These are phyloP conservation scores for Candida oleophila DNA, from an alignment of 805 yeast species.

Conservation along the genomic window DNA sequence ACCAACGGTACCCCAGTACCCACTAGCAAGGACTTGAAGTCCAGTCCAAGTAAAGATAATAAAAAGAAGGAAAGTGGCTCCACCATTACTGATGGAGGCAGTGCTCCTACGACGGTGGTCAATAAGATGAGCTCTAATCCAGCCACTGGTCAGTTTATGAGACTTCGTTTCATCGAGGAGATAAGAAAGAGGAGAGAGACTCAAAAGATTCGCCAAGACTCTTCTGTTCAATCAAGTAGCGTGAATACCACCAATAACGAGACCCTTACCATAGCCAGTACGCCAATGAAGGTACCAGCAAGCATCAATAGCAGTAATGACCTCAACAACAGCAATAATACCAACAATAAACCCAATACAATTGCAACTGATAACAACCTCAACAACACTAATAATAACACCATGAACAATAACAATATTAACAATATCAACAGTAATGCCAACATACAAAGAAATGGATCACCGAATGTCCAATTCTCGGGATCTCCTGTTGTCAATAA, in stretches of 20 bases:
- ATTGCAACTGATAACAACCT: slow-evolving; percentile 33
- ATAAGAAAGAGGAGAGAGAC: slow-evolving; percentile 63
- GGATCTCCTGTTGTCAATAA: slow-evolving; percentile 27
- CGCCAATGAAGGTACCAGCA: background rate
- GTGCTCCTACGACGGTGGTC: slow-evolving; percentile 10
- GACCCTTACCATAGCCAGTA: background rate
- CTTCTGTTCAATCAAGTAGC: slow-evolving; percentile 31
- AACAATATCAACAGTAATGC: slow-evolving; percentile 5
- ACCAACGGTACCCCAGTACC: slow-evolving; percentile 5
- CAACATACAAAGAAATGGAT: background rate
- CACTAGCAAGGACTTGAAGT: slow-evolving; percentile 9
- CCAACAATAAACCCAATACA: slow-evolving; percentile 30
- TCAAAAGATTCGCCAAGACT: slow-evolving; percentile 41
- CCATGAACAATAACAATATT: slow-evolving; percentile 26
- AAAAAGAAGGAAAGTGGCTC: slow-evolving; percentile 30
- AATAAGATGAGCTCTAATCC: slow-evolving; percentile 16
- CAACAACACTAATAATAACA: slow-evolving; percentile 18
- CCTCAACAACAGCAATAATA: background rate
- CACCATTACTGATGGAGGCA: slow-evolving; percentile 17
- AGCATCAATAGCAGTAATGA: background rate
- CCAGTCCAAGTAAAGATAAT: slow-evolving; percentile 13
- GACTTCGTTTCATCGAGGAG: slow-evolving; percentile 86
- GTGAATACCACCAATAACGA: background rate
- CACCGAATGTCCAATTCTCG: slow-evolving; percentile 8
- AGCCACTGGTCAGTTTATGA: slow-evolving; percentile 68